Evolutionary conservation across 2,329 filamentous ascomycete genomes (phyloP).

Genomic region (Aspergillus melleus): DNA sequence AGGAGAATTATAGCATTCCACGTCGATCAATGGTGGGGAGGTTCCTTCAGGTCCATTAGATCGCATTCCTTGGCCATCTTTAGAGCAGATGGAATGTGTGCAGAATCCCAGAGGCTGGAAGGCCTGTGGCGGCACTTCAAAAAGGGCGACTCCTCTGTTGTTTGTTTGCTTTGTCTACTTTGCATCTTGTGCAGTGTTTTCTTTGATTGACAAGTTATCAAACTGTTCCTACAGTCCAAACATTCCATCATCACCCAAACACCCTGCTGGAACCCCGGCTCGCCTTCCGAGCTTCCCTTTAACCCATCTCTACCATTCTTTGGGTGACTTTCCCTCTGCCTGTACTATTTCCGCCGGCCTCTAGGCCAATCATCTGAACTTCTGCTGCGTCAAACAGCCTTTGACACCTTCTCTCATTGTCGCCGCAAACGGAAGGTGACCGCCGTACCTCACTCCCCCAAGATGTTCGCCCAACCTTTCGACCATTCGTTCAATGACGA

Average conservation of each 20-base stretch:
- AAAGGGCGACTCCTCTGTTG: constrained; percentile 36
- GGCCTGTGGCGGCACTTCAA: constrained; percentile 33
- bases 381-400: constrained; percentile 20
- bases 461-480: constrained; percentile 49
- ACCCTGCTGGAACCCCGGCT: constrained; percentile 17
- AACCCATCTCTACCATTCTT: constrained; percentile 13
- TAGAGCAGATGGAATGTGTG: constrained; percentile 36
- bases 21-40: constrained; percentile 24
- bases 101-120: constrained; percentile 38
- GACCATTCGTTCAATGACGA: constrained; percentile 57
- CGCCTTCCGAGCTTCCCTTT: constrained; percentile 19
- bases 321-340: constrained; percentile 3
- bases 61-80: constrained; percentile 37
- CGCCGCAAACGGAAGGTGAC: constrained; percentile 51
- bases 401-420: constrained; percentile 22
- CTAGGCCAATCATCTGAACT: constrained; percentile 33
- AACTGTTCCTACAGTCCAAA: constrained; percentile 28
- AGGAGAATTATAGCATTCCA: constrained; percentile 17
- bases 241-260: constrained; percentile 22
- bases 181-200: constrained; percentile 44
- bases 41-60: constrained; percentile 22
- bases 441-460: constrained; percentile 34
- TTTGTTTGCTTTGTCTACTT: constrained; percentile 46
- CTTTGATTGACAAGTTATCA: constrained; percentile 38
- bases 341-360: constrained; percentile 9